Evolutionary conservation across 805 yeast species (phyloP).

Genomic region (Yarrowia osloensis): DNA sequence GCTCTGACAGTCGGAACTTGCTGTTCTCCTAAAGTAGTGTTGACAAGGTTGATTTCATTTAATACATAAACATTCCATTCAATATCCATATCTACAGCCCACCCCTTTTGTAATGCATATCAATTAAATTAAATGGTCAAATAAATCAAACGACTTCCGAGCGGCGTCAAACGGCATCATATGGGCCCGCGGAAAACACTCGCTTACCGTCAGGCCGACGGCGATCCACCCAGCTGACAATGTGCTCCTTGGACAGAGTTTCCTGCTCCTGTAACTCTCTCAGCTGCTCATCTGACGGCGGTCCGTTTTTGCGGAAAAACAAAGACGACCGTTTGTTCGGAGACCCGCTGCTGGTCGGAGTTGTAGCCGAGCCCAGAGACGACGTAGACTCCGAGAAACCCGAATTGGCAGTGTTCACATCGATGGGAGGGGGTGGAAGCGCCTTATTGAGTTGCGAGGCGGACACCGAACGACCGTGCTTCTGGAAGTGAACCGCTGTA

Average conservation of each 20-base stretch:
- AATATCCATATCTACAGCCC: too few species aligned
- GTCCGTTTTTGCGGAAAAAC: conserved; percentile 3
- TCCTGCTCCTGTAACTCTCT: conserved; percentile 3
- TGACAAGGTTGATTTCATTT: too few species aligned
- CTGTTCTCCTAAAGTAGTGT: too few species aligned
- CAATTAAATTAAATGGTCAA: too few species aligned
- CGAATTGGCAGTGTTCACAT: not conserved
- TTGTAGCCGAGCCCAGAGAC: not conserved
- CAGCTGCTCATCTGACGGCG: not conserved
- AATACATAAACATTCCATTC: too few species aligned
- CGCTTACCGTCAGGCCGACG: conserved; percentile 18
- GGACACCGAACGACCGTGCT: not conserved
- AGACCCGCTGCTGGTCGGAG: not conserved
- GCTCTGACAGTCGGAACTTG: too few species aligned
- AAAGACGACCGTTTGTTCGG: conserved; percentile 14
- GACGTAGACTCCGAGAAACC: not conserved
- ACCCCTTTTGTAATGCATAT: too few species aligned
- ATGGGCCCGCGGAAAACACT: conserved; percentile 14
- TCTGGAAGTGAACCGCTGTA: not conserved
- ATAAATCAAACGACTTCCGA: too few species aligned
- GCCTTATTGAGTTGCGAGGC: conserved; percentile 16
- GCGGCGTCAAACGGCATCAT: conserved; percentile 6
- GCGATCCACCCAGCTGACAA: conserved; percentile 24
- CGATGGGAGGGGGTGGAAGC: conserved; percentile 8
- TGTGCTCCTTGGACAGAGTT: conserved; percentile 22